Base-by-base conservation (phyloP, 345 rosid genomes). In the Capsella bursapastoris region DNA sequence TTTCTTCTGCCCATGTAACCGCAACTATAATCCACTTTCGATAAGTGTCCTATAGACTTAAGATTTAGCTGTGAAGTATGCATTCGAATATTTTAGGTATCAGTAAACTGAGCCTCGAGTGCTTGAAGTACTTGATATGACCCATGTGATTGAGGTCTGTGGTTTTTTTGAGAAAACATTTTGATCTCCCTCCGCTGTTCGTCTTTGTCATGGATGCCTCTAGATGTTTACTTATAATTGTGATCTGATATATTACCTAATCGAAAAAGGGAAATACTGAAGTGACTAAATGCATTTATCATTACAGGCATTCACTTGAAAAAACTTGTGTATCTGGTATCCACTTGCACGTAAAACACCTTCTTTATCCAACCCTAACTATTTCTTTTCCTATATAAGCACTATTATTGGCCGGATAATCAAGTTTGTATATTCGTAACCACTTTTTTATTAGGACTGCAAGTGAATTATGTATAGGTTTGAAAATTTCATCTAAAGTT, bases 71-170 rank as follows among this genome's bases (percentile, higher is more conserved):
- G 31, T 37, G 2, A 65, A 73, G 58, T 57, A 56, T 57, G 71
- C 58, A 34, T 66, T 74, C 59, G 47, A 2, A 9, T 13, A 5
- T 43, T 7, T 59, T 67, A 59, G 56, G 14, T 59, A 41, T 43
- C 57, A 34, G 57, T 59, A 43, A 45, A 55, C 50, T 53, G 8
- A 62, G 12, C 22, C 55, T 43, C 13, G 13, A 61, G 40, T 52
- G 58, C 27, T 68, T n/a, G 43, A 61, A 27, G 40, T 37, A 29
- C 63, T 75, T 68, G 58, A 61, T 8, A 41, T 68, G 64, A 61
- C 61, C 15, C 40, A 52, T 52, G 57, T 52, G 15, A 25, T 13
- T 7, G 38, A 57, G 69, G 3, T 11, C n/a, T 22, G 57, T 55
- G 22, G 31, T 16, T 2, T 2, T 2, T 28, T 35, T 25, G 16